Percentiles rank a stretch among this genome's conserved stretches.
These are phyloP conservation scores for Trichocladium uniseriatum DNA, from an alignment of 495 filamentous ascomycete genomes.

Conservation along the genomic window DNA sequence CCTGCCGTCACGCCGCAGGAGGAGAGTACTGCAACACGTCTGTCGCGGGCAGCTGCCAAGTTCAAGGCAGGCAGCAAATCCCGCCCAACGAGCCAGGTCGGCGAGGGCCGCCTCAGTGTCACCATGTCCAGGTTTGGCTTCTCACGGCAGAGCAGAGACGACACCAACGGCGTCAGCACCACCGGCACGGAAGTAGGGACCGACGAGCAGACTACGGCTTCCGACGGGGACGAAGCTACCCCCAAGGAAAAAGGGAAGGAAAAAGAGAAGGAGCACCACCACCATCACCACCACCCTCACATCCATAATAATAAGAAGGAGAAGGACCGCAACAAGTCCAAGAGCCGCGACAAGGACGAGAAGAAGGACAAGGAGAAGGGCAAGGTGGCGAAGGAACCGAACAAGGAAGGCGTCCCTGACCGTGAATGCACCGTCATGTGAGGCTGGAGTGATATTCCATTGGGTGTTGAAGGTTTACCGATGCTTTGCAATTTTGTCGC, in stretches of 20 bases:
- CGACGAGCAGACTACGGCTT: constrained; percentile 28
- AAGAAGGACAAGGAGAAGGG: constrained; percentile 29
- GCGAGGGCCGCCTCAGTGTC: constrained; percentile 57
- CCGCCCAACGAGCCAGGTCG: constrained; percentile 56
- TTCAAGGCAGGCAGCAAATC: constrained; percentile 50
- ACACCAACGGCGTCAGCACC: constrained; percentile 24
- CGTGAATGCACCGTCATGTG: constrained; percentile 55
- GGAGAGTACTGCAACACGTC: constrained; percentile 38
- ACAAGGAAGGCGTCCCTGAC: constrained; percentile 46
- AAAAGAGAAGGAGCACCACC: constrained; percentile 22
- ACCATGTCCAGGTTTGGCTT: constrained; percentile 58
- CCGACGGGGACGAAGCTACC: constrained; percentile 25
- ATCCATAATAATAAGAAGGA: constrained; percentile 35
- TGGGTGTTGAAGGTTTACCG: not conserved
- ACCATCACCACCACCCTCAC: constrained; percentile 24
- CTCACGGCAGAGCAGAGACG: constrained; percentile 41
- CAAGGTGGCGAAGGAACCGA: constrained; percentile 21
- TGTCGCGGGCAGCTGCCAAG: constrained; percentile 53
- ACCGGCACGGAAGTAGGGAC: constrained; percentile 18
- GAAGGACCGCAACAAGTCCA: constrained; percentile 34
- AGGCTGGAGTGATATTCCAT: not conserved
- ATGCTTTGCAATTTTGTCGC: not conserved
- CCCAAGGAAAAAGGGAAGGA: not conserved
- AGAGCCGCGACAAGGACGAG: constrained; percentile 30
- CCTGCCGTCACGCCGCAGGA: constrained; percentile 41